A percentile compares a stretch with the other conserved stretches of the same genome.
These are phyloP conservation scores for Cubamyces lactineus DNA, from an alignment of 768 basidiomycete species.

Conservation along the genomic window DNA sequence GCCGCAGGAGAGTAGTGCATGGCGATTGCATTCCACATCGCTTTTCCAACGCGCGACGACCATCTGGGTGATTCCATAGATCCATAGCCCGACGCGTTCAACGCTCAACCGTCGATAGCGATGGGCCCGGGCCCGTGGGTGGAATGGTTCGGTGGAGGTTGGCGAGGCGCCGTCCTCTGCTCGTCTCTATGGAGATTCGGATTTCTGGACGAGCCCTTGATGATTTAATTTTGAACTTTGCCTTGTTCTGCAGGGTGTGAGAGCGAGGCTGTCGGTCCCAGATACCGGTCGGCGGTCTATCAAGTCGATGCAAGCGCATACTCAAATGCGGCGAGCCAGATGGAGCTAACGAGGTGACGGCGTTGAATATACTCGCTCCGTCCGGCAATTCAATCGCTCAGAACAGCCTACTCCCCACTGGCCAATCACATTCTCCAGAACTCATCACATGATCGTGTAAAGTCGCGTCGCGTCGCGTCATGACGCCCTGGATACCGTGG, in stretches of 20 bases:
- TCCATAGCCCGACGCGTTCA: not conserved
- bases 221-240: conserved; percentile 23
- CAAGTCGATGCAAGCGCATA: too few relatives aligned
- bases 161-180: not conserved
- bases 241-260: conserved; percentile 1
- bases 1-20: not conserved
- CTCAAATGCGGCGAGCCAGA: not conserved
- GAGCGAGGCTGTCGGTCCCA: not conserved
- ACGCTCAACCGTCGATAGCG: conserved; percentile 3
- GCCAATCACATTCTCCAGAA: not conserved
- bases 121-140: conserved; percentile 1
- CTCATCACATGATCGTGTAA: conserved; percentile 9
- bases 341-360: not conserved
- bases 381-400: not conserved
- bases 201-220: conserved; percentile 5
- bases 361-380: not conserved
- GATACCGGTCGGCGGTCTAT: too few relatives aligned
- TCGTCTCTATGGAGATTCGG: conserved; percentile 21
- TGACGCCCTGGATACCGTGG: not conserved
- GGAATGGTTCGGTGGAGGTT: not conserved
- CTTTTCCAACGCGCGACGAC: not conserved
- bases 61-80: not conserved
- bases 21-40: conserved; percentile 14
- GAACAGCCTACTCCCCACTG: not conserved
- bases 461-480: conserved; percentile 6